Percentiles rank a stretch among this genome's conserved stretches.
Conservation (phyloP, 1,139 yeast genomes). For the Pichia sp. region DNA sequence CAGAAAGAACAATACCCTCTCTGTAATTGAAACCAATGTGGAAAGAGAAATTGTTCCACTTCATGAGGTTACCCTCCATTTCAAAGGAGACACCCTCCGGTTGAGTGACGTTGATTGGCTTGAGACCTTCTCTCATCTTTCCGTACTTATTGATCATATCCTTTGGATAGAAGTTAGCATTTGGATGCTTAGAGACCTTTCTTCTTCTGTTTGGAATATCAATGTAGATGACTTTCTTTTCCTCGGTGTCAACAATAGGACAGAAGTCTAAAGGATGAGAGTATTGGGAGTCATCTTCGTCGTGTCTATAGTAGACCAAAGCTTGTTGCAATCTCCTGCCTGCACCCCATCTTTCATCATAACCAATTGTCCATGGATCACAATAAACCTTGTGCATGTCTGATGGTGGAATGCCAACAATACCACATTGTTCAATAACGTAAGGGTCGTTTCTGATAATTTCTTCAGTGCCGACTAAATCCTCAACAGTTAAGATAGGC, state of each 20-base stretch:
- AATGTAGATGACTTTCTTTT: constrained; percentile 62
- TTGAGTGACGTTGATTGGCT: constrained; percentile 70
- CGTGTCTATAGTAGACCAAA: constrained; percentile 70
- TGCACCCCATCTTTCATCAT: constrained; percentile 57
- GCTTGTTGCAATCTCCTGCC: constrained; percentile 61
- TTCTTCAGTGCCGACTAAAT: constrained; percentile 55
- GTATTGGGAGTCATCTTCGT: constrained; percentile 77
- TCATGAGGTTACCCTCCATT: constrained; percentile 54
- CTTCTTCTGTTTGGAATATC: constrained; percentile 71
- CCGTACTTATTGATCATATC: constrained; percentile 64
- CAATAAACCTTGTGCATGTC: constrained; percentile 65
- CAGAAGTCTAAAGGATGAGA: constrained; percentile 78
- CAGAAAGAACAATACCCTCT: constrained; percentile 80
- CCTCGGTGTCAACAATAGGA: constrained; percentile 68
- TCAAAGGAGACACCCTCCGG: constrained; percentile 84
- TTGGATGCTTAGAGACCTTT: constrained; percentile 50
- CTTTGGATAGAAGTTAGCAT: constrained; percentile 54
- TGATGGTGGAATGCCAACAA: constrained; percentile 57
- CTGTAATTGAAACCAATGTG: constrained; percentile 68
- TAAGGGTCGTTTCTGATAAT: constrained; percentile 60
- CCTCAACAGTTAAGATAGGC: constrained; percentile 69
- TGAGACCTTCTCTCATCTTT: constrained; percentile 47
- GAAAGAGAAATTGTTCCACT: constrained; percentile 91
- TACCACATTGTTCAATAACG: constrained; percentile 65
- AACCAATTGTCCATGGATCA: constrained; percentile 90